Conservation (phyloP, 768 basidiomycete species). For the Tubosaeta brunneosetosa region DNA sequence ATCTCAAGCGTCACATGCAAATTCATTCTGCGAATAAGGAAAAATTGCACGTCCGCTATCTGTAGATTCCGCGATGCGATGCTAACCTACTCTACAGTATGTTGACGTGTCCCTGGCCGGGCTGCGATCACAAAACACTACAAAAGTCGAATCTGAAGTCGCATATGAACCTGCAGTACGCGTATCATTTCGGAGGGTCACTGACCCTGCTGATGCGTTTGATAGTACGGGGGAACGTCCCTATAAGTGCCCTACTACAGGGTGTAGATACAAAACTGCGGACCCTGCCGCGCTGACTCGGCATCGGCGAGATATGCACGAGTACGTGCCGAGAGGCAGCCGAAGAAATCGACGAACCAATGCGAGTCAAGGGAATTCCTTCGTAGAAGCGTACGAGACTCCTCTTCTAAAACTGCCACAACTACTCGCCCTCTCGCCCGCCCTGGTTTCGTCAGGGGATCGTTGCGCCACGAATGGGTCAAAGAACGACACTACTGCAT, state of each 20-base stretch:
- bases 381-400: too few species aligned
- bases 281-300: conserved; percentile 23
- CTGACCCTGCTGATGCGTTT: neutral
- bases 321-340: neutral
- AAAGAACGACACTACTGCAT: too few species aligned
- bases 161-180: conserved; percentile 30
- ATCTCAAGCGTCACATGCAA: conserved; percentile 26
- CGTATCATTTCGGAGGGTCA: neutral
- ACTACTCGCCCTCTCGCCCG: too few species aligned
- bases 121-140: conserved; percentile 10
- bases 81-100: too few species aligned
- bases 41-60: conserved; percentile 15
- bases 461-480: too few species aligned
- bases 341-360: neutral
- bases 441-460: too few species aligned
- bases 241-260: conserved; percentile 12
- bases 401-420: too few species aligned
- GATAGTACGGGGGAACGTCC: conserved; percentile 10
- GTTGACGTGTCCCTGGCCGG: too few species aligned
- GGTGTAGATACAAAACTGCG: conserved; percentile 8
- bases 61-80: too few species aligned
- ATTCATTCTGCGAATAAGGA: conserved; percentile 22
- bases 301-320: conserved; percentile 18
- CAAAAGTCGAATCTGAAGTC: conserved; percentile 26
- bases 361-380: too few species aligned